Conservation (phyloP, 768 basidiomycete genomes). For the Collybia sordida region DNA sequence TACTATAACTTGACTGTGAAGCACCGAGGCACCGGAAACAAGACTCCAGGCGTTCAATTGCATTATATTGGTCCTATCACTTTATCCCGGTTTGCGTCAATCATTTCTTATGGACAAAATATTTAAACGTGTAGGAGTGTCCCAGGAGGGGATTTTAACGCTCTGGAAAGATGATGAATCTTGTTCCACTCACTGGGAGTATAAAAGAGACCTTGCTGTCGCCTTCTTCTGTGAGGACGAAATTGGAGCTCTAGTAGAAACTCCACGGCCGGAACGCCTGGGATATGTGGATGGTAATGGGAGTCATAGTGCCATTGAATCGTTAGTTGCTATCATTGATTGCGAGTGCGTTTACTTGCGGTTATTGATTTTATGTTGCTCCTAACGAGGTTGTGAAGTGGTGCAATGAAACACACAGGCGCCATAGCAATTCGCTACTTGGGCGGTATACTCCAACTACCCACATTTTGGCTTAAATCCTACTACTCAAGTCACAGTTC, state of each 20-base stretch:
- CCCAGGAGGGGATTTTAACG: background rate
- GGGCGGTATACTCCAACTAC: background rate
- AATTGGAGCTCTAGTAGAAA: background rate
- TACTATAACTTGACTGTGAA: background rate
- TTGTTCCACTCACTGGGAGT: background rate
- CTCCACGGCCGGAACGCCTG: background rate
- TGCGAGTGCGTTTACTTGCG: background rate
- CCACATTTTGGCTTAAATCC: background rate
- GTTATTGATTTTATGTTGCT: background rate
- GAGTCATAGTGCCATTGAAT: background rate
- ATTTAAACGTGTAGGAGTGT: background rate
- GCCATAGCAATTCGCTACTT: background rate
- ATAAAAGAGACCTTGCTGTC: background rate
- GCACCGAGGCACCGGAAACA: background rate
- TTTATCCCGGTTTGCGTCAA: background rate
- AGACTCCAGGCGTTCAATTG: background rate
- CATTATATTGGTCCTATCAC: background rate
- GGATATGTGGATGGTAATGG: background rate
- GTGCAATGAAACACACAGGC: background rate
- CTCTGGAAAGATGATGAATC: background rate
- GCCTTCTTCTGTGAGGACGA: background rate
- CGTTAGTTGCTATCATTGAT: background rate
- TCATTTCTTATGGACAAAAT: background rate
- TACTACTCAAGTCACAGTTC: no score
- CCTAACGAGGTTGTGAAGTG: no score